These are phyloP conservation scores for Magnusiomyces paraingens DNA, from an alignment of 1,139 yeast species.

Conservation along the genomic window DNA sequence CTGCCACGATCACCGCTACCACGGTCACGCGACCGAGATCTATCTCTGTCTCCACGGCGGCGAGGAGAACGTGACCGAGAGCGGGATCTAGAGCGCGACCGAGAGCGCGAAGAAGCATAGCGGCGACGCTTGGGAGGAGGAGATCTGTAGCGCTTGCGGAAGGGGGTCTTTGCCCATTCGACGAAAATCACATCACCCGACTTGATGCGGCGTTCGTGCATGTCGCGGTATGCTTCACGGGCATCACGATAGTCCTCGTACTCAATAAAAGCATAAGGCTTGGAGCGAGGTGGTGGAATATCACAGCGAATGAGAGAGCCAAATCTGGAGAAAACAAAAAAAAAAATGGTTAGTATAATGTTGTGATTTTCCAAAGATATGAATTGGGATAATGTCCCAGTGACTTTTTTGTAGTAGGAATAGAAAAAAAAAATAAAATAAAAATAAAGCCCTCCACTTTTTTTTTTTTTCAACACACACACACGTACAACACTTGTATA, in stretches of 20 bases:
- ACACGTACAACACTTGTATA: background rate
- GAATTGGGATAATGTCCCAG: too few species aligned
- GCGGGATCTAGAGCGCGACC: background rate
- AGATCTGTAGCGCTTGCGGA: constrained; percentile 8
- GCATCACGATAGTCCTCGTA: constrained; percentile 55
- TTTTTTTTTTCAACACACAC: background rate
- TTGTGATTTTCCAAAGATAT: background rate
- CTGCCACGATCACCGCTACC: background rate
- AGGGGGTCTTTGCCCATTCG: constrained; percentile 22
- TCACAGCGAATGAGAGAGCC: constrained; percentile 63
- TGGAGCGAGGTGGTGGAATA: constrained; percentile 62
- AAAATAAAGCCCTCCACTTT: too few species aligned
- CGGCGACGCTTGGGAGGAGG: constrained; percentile 6
- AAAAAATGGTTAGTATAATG: background rate
- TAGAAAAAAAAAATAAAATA: too few species aligned
- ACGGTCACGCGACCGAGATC: background rate
- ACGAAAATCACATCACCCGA: constrained; percentile 26
- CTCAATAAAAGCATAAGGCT: constrained; percentile 66
- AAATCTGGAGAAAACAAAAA: constrained; percentile 35
- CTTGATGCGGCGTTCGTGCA: constrained; percentile 34
- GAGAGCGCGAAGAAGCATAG: background rate
- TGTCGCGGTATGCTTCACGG: constrained; percentile 49
- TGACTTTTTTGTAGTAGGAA: too few species aligned
- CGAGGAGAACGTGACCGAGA: background rate
- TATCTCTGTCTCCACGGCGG: background rate